Base-by-base conservation (phyloP, 108 stramenopile genomes). In the Cyclotella choctawhatcheeana region DNA sequence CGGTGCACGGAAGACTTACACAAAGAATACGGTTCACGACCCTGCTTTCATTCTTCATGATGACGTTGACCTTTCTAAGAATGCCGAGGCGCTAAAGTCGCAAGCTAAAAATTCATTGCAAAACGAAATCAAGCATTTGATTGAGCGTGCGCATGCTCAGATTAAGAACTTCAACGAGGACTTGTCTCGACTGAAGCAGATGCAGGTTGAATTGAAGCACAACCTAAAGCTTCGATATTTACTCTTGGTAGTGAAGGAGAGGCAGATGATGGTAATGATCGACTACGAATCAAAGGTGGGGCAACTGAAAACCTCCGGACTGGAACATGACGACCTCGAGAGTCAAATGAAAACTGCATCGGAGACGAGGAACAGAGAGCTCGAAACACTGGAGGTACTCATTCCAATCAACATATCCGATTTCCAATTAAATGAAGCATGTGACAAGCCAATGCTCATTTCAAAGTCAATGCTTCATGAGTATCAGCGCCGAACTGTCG, bases 201-300 rank as follows among this genome's bases (percentile, higher is more conserved):
- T 81, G 75, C 31, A 79, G 43, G 13, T 64, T 32, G 8, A 79
- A 25, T 43, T 87, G 81, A 13, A 81, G 44, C 8, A 48, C 14
- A 72, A 86, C 73, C 60, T 86, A 82, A 45, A 82, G 61, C 61
- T 63, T 24, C 14, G 61, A 45, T 14, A 26, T 26, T 25, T 63
- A 44, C 17, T 16, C 22, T 32, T 45, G 7, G 16, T 10, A 2
- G 24, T 45, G 14, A 3, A 32, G 27, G 20, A 22, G n/a, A 25
- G 27, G 26, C 61, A 63, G 44, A 24, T 63, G 44, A 44, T 45
- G 25, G 26, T 45, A 13, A 40, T 63, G 30, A 3, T 63, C 1
- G 44, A 63, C 3, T 26, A 26, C 18, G 44, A 45, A 5, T 44
- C 61, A 5, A 34, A 17, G 7, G 34, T 37, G 5, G 34, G 37